These are phyloP conservation scores for Microsporum audouinii DNA, from an alignment of 2,329 filamentous ascomycete genomes.

Conservation along the genomic window DNA sequence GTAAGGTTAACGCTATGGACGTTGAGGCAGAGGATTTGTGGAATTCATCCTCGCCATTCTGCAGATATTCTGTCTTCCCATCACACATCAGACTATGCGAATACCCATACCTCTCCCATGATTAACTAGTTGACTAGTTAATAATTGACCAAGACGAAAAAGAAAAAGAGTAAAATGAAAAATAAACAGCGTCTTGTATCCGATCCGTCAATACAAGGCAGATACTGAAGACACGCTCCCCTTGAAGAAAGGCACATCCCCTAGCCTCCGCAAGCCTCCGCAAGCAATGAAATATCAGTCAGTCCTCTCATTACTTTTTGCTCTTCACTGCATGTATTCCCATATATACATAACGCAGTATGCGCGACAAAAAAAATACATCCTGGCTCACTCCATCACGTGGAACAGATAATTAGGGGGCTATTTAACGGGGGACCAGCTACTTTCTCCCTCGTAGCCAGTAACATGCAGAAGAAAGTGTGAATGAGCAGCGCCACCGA, in stretches of 20 bases:
- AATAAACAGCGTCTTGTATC: neutral
- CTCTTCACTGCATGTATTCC: neutral
- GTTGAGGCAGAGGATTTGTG: neutral
- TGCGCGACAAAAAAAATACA: neutral
- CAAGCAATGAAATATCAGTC: neutral
- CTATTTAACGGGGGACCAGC: constrained; percentile 1
- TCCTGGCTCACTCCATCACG: neutral
- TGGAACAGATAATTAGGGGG: neutral
- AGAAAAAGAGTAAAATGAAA: neutral
- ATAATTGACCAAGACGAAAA: neutral
- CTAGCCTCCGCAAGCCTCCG: neutral
- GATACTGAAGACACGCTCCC: neutral
- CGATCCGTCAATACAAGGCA: neutral
- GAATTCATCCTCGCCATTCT: neutral
- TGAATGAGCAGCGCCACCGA: neutral
- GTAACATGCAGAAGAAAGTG: neutral
- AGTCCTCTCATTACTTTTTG: neutral
- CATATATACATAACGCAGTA: neutral
- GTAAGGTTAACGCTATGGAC: neutral
- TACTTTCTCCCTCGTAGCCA: neutral
- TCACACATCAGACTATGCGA: neutral
- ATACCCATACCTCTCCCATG: neutral
- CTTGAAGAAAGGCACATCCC: neutral
- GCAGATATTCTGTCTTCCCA: neutral
- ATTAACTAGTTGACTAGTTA: neutral